phyloP scores from a whole-genome alignment of 1,284 basidiomycete genomes.

The Irpex lacteus region DNA sequence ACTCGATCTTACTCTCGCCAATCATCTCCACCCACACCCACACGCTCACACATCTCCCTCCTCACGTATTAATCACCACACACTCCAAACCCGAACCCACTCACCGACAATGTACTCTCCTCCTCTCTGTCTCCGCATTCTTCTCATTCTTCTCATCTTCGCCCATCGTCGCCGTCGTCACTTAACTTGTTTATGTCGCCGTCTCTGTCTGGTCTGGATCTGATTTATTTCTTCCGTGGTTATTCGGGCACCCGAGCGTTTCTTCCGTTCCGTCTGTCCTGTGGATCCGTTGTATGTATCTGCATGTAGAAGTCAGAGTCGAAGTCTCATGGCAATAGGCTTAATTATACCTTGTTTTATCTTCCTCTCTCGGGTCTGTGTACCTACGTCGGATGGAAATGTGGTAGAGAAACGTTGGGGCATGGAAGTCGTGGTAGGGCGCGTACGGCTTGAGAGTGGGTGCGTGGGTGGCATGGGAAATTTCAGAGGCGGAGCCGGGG shows the following conservation, averaged over 20 bases:
- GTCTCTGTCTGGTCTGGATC: neutral
- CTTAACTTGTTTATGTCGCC: neutral
- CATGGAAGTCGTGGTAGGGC: too few relatives aligned
- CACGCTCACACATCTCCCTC: neutral
- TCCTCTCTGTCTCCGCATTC: neutral
- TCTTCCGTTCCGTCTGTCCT: neutral
- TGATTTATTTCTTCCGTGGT: neutral
- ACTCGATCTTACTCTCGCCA: neutral
- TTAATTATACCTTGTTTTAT: neutral
- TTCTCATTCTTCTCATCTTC: neutral
- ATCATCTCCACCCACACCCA: neutral
- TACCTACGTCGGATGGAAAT: too few relatives aligned
- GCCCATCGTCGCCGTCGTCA: neutral
- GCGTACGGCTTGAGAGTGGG: too few relatives aligned
- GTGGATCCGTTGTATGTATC: neutral
- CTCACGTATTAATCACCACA: neutral
- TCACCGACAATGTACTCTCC: neutral
- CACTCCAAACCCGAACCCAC: neutral
- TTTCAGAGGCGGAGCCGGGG: too few relatives aligned
- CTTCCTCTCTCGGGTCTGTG: neutral
- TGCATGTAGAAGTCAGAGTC: neutral
- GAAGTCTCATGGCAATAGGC: neutral
- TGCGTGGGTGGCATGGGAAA: too few relatives aligned
- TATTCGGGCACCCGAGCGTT: neutral
- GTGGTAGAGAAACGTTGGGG: too few relatives aligned